phyloP scores from a whole-genome alignment of 352 stramenopile genomes.

The Phytophthora sansomeana region DNA sequence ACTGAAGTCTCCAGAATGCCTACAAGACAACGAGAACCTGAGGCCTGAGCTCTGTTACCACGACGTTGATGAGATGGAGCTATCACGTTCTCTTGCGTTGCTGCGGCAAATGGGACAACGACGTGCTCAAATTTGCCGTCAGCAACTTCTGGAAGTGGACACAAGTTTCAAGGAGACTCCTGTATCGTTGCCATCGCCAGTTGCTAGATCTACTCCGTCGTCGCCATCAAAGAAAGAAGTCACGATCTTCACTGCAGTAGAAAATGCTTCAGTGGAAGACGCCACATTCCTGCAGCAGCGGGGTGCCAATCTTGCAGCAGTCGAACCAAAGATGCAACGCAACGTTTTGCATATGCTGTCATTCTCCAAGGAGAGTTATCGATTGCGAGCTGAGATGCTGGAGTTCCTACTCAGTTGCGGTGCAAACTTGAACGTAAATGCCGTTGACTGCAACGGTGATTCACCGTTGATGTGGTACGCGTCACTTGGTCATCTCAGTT shows the following conservation, averaged over 20 bases:
- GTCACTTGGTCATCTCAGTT: constrained; percentile 51
- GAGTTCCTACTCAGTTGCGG: constrained; percentile 52
- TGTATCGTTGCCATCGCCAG: background rate
- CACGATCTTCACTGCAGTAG: constrained; percentile 66
- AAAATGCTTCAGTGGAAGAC: constrained; percentile 63
- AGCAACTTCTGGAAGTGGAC: constrained; percentile 38
- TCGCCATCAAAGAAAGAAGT: constrained; percentile 37
- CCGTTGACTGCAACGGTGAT: constrained; percentile 49
- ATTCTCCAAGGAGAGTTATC: constrained; percentile 58
- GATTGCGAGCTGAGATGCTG: constrained; percentile 57
- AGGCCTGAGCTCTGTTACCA: constrained; percentile 32
- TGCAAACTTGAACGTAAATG: constrained; percentile 50
- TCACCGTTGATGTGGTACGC: constrained; percentile 68
- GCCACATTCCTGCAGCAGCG: constrained; percentile 57
- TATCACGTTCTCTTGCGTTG: constrained; percentile 47
- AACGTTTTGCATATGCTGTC: constrained; percentile 67
- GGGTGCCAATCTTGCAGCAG: constrained; percentile 44
- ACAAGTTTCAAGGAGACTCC: background rate
- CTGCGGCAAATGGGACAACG: constrained; percentile 56
- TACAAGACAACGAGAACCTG: constrained; percentile 21
- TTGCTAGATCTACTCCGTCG: constrained; percentile 11
- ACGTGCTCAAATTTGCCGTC: constrained; percentile 53
- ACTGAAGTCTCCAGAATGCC: constrained; percentile 32
- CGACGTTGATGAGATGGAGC: constrained; percentile 64
- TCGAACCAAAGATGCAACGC: constrained; percentile 53